Conservation (phyloP, 345 rosid species). For the Triadica sebifera region DNA sequence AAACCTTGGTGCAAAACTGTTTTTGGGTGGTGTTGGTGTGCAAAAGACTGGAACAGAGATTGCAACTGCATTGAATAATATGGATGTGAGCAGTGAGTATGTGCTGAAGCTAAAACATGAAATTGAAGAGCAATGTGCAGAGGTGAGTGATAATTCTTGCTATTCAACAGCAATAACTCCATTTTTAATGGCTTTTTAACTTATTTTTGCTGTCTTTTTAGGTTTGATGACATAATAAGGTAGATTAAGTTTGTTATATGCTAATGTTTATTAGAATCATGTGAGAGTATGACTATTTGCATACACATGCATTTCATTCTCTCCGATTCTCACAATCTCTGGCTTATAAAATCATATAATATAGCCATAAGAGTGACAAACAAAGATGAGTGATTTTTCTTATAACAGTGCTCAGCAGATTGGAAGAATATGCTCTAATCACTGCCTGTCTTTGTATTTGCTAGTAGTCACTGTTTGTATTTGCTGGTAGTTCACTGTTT, state of each 20-base stretch:
- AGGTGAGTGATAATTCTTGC: conserved; percentile 50
- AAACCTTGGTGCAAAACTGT: conserved; percentile 76
- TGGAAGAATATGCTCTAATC: too few relatives aligned
- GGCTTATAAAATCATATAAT: neutral
- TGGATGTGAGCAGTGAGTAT: conserved; percentile 93
- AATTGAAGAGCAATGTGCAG: conserved; percentile 91
- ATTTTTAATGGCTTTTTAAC: neutral
- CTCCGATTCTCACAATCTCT: too few relatives aligned
- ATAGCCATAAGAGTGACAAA: neutral
- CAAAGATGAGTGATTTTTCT: neutral
- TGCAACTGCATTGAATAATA: conserved; percentile 93
- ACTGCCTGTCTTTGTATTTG: neutral
- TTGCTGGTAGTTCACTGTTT: neutral
- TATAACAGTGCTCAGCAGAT: too few relatives aligned
- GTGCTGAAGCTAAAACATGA: conserved; percentile 83
- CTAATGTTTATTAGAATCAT: neutral
- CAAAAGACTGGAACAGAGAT: conserved; percentile 85
- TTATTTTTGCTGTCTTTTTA: neutral
- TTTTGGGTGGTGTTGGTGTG: conserved; percentile 80
- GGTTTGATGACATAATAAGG: neutral
- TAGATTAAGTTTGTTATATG: neutral
- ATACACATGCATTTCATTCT: neutral
- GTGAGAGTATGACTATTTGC: neutral
- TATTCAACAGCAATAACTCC: neutral
- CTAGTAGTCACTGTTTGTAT: neutral